These are phyloP conservation scores for Alternaria angustiovoidea DNA, from an alignment of 2,329 filamentous ascomycete species.

Conservation along the genomic window DNA sequence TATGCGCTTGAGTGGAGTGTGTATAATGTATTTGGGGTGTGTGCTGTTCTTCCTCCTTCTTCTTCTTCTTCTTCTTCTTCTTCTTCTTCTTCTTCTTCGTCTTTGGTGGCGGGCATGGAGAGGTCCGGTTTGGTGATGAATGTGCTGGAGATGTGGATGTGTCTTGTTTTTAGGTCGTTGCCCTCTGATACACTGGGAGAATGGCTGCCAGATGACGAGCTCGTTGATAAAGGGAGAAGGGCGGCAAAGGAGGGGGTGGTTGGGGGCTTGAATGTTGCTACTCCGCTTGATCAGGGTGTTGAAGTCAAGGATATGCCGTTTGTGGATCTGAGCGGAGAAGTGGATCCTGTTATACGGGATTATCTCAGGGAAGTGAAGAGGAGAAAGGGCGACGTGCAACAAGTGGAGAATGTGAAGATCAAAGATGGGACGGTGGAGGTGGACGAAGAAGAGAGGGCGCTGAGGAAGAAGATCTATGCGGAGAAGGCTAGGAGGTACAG, in stretches of 20 bases:
- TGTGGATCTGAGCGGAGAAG: slow-evolving; percentile 33
- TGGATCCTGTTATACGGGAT: slow-evolving; percentile 33
- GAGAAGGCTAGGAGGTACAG: not conserved
- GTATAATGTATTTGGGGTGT: slow-evolving; percentile 37
- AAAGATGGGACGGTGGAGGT: not conserved
- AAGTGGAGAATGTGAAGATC: not conserved
- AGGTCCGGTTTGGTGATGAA: slow-evolving; percentile 39
- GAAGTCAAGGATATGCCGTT: slow-evolving; percentile 22
- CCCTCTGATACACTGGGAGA: slow-evolving; percentile 26
- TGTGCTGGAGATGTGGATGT: slow-evolving; percentile 49
- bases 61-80: no score
- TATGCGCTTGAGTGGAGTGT: slow-evolving; percentile 40
- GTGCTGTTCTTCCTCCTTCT: not conserved
- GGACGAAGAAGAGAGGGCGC: not conserved
- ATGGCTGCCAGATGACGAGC: slow-evolving; percentile 30
- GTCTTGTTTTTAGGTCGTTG: slow-evolving; percentile 41
- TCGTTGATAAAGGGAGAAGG: not conserved
- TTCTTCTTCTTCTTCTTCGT: no score
- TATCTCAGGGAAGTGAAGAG: slow-evolving; percentile 21
- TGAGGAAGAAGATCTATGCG: not conserved
- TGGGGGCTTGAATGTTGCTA: slow-evolving; percentile 41
- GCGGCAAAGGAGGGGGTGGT: slow-evolving; percentile 28
- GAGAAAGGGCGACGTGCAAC: not conserved
- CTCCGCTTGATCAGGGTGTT: slow-evolving; percentile 42
- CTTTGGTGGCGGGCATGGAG: slow-evolving; percentile 35